Base-by-base conservation (phyloP, 192 early-diverging fungal species). In the Backusella liffmaniae region DNA sequence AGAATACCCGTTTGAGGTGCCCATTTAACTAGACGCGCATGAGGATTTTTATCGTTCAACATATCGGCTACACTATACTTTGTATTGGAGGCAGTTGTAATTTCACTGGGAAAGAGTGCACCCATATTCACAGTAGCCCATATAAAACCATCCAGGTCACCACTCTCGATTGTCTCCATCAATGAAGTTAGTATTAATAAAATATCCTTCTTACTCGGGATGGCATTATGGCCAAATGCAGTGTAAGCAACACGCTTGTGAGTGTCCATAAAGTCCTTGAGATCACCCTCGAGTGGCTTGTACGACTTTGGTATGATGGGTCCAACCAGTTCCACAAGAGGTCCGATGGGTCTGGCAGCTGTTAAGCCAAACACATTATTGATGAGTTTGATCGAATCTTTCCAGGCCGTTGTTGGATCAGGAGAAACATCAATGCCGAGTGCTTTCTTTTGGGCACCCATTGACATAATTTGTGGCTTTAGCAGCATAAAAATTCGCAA, bases 301-400 rank as follows among this genome's bases (percentile, higher is more conserved):
- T 83, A 81, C 1, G 21, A 12, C 39, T 78, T 56, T 65, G 73
- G 73, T 30, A 83, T 68, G 5, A 85, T 75, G 3, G 84, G 84
- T 1, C 84, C 84, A 30, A 83, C 51, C 15, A 73, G 30, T 53
- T 76, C 66, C 2, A 79, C 66, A 41, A 82, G 68, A 23, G 81
- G 72, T 1, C 77, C 77, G 5, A 70, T 10, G 1, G 77, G 49
- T 18, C 77, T 65, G 16, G 81, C 70, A 16, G 62, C 5, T 26
- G 62, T 72, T 3, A 79, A 59, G 1, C 79, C 79, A 36, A 70
- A 77, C 6, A 73, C 51, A 8, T 41, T 80, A 42, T 80, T 80
- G 26, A 77, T 44, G 0, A 80, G 34, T n/a, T 80, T 80, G 7
- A 80, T 41, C 0, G 70, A 12, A 29, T 72, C 16, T 66, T 70